Percentiles rank a stretch among this genome's conserved stretches.
Conservation (phyloP, 1,284 basidiomycete species). For the Athelia sp. region DNA sequence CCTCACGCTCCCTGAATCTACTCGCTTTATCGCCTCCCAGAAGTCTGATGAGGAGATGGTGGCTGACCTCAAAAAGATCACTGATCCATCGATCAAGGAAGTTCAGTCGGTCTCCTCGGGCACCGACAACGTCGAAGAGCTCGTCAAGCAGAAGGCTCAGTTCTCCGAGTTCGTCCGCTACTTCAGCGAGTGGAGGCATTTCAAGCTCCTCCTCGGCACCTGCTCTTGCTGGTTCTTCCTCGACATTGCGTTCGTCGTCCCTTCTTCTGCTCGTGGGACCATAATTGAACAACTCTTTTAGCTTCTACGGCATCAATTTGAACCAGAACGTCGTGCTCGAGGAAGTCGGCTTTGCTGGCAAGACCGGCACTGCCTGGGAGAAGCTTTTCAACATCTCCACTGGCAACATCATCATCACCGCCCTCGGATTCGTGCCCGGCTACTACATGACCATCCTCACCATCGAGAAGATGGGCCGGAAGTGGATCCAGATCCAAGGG, state of each 20-base stretch:
- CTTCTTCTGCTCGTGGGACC: neutral
- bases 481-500: constrained; percentile 75
- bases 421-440: constrained; percentile 71
- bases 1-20: constrained; percentile 68
- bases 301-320: constrained; percentile 76
- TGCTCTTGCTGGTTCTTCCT: constrained; percentile 52
- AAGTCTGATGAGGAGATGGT: constrained; percentile 29
- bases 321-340: constrained; percentile 73
- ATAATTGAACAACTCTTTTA: constrained; percentile 18
- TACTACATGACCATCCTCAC: constrained; percentile 68
- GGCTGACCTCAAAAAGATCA: constrained; percentile 24
- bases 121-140: constrained; percentile 2
- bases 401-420: constrained; percentile 69
- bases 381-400: constrained; percentile 59
- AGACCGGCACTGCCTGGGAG: constrained; percentile 51
- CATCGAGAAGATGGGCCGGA: constrained; percentile 70
- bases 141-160: constrained; percentile 30
- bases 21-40: constrained; percentile 45
- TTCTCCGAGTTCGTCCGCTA: constrained; percentile 40
- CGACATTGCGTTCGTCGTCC: constrained; percentile 42
- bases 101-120: constrained; percentile 1
- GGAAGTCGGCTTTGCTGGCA: constrained; percentile 62
- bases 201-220: constrained; percentile 48
- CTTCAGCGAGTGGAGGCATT: constrained; percentile 54
- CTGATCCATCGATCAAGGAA: constrained; percentile 13